phyloP scores from a whole-genome alignment of 1,284 basidiomycete species.

The Heterobasidion parviporum region DNA sequence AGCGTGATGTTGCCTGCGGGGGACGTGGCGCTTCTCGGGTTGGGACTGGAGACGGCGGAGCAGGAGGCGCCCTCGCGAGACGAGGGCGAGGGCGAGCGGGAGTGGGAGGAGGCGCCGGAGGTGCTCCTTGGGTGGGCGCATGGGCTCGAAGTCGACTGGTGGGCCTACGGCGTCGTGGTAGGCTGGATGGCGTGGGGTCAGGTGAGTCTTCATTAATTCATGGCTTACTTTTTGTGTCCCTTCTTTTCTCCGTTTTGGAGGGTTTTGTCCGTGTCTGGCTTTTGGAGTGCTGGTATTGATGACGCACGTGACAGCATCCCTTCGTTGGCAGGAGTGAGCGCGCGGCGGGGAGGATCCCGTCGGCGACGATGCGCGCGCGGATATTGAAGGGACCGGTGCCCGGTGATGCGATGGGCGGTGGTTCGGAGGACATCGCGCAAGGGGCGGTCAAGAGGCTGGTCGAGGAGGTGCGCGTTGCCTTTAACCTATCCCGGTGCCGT shows the following conservation, averaged over 20 bases:
- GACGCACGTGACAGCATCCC: not conserved
- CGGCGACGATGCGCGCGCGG: not conserved
- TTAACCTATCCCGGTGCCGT: too few relatives aligned
- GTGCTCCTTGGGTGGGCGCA: slow-evolving; percentile 11
- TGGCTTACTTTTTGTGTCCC: not conserved
- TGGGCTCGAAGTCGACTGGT: slow-evolving; percentile 12
- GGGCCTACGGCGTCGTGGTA: slow-evolving; percentile 11
- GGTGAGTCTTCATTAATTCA: slow-evolving; percentile 6
- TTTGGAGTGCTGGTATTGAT: not conserved
- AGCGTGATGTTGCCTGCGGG: not conserved
- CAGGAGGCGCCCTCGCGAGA: too few relatives aligned
- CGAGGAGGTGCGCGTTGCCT: too few relatives aligned
- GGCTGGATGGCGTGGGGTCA: slow-evolving; percentile 12
- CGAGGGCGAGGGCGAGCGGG: not conserved
- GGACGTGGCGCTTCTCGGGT: not conserved
- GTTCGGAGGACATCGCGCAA: too few relatives aligned
- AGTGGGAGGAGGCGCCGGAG: slow-evolving; percentile 13
- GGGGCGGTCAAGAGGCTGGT: too few relatives aligned
- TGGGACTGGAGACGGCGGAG: too few relatives aligned
- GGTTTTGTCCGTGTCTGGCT: not conserved
- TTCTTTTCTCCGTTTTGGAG: not conserved
- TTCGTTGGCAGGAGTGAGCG: not conserved
- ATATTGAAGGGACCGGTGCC: not conserved
- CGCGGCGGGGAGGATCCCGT: not conserved
- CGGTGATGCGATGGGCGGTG: not conserved